phyloP scores from a whole-genome alignment of 2,329 filamentous ascomycete genomes.

The Apiospora saccharicola region DNA sequence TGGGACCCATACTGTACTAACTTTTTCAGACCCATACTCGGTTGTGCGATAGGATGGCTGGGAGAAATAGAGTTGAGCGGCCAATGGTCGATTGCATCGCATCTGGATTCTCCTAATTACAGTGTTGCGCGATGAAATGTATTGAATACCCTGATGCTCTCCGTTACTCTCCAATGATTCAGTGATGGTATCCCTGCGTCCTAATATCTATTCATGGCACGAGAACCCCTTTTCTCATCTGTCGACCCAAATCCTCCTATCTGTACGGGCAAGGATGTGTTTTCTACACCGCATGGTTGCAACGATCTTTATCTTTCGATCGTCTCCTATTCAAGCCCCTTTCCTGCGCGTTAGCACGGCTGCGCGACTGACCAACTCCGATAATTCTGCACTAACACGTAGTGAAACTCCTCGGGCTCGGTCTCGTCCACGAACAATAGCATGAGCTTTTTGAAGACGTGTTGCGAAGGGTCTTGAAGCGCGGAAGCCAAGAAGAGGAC shows the following conservation, averaged over 20 bases:
- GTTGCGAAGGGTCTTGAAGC: not conserved
- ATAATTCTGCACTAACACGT: slow-evolving; percentile 12
- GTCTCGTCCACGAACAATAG: not conserved
- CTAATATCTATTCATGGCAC: not conserved
- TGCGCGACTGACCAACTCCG: slow-evolving; percentile 14
- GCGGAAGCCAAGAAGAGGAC: not conserved
- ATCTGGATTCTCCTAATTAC: slow-evolving; percentile 19
- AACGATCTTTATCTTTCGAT: not conserved
- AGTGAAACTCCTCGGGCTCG: not conserved
- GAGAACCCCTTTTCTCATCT: not conserved
- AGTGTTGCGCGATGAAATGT: slow-evolving; percentile 22
- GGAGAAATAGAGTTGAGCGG: slow-evolving; percentile 29
- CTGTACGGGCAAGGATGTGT: not conserved
- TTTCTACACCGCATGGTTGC: not conserved
- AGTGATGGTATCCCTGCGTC: not conserved
- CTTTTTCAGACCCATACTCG: slow-evolving; percentile 37
- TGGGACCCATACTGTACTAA: slow-evolving; percentile 43
- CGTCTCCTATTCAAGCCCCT: not conserved
- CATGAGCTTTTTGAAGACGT: not conserved
- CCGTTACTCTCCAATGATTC: not conserved
- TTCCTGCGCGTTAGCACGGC: not conserved
- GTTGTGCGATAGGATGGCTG: slow-evolving; percentile 29
- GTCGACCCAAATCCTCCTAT: not conserved
- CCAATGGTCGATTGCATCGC: slow-evolving; percentile 21
- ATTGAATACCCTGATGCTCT: slow-evolving; percentile 17